Conservation (phyloP, 2,329 filamentous ascomycete species). For the Sporothrix schenckii region DNA sequence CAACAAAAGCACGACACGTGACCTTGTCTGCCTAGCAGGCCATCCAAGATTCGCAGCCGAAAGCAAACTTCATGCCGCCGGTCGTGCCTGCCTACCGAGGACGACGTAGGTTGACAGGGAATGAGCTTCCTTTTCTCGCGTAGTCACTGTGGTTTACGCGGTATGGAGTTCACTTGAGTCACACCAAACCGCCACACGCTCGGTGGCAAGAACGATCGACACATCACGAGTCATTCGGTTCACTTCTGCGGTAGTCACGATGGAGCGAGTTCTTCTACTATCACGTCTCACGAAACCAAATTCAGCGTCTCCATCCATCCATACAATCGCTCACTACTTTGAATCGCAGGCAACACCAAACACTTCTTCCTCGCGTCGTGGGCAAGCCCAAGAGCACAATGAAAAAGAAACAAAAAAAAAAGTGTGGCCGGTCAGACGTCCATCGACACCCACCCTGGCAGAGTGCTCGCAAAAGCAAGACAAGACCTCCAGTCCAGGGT, state of each 20-base stretch:
- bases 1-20: background rate
- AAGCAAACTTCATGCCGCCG: background rate
- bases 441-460: slow-evolving; percentile 78
- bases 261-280: too few species aligned
- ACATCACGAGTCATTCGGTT: background rate
- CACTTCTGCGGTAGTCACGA: background rate
- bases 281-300: too few species aligned
- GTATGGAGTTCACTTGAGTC: background rate
- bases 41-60: background rate
- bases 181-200: background rate
- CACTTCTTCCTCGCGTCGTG: slow-evolving; percentile 56
- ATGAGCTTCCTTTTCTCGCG: too few species aligned
- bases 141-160: too few species aligned
- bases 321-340: background rate
- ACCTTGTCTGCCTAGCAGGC: background rate
- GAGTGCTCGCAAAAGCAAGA: slow-evolving; percentile 67
- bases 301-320: too few species aligned
- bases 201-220: background rate
- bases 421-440: slow-evolving; percentile 81
- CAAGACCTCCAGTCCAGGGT: slow-evolving; percentile 69
- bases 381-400: slow-evolving; percentile 55
- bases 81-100: background rate
- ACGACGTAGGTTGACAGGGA: too few species aligned
- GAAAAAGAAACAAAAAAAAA: slow-evolving; percentile 61
- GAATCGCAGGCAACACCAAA: background rate